Percentiles rank a stretch among this genome's conserved stretches.
Evolutionary conservation across 2,329 filamentous ascomycete species (phyloP).

Genomic region (Phialophora tarda): DNA sequence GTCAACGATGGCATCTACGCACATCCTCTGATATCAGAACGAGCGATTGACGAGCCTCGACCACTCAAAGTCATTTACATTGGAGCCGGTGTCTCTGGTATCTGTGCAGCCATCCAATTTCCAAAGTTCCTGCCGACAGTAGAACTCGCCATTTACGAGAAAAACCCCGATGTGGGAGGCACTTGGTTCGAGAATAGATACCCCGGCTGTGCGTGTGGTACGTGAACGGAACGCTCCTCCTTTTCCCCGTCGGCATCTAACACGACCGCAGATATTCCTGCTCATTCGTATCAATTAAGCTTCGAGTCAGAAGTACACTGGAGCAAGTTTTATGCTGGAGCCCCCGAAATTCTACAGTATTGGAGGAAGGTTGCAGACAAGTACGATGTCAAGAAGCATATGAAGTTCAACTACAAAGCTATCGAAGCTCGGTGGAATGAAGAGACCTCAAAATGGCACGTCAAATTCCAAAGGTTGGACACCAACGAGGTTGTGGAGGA

Average conservation of each 20-base stretch:
- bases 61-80: conserved; percentile 43
- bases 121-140: conserved; percentile 31
- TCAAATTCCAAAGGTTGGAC: conserved; percentile 31
- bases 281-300: conserved; percentile 35
- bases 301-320: conserved; percentile 33
- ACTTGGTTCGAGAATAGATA: conserved; percentile 42
- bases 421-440: conserved; percentile 39
- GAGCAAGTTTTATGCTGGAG: conserved; percentile 39
- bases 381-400: conserved; percentile 40
- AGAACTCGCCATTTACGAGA: conserved; percentile 41
- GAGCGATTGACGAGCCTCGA: conserved; percentile 34
- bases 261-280: conserved; percentile 29
- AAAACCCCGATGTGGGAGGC: conserved; percentile 44
- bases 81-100: conserved; percentile 48
- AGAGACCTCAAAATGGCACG: conserved; percentile 38
- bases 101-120: conserved; percentile 35
- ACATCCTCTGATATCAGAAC: conserved; percentile 36
- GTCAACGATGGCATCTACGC: conserved; percentile 26
- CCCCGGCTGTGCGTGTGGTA: conserved; percentile 35
- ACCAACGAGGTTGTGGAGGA: conserved; percentile 39
- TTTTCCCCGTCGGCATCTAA: not conserved
- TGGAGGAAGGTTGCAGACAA: conserved; percentile 34
- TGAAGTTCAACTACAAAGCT: conserved; percentile 41
- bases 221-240: not conserved
- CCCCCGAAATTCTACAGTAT: conserved; percentile 39